Evolutionary conservation across 768 basidiomycete species (phyloP), one percentile per base, ranked within the genome.

Genomic region (Ephemerocybe angulata): DNA sequence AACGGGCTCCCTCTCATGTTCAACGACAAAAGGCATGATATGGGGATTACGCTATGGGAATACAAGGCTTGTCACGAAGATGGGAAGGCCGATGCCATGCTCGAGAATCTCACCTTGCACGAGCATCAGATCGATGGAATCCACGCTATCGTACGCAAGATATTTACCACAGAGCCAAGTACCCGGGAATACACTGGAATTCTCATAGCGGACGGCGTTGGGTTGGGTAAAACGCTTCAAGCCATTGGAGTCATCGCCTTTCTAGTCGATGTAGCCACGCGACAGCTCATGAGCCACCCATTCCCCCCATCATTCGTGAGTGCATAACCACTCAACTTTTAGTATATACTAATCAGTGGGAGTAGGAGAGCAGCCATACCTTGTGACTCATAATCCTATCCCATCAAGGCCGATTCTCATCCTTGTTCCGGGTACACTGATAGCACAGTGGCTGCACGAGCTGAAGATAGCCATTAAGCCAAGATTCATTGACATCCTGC

Each of bases 351-450:
- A n/a, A n/a, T n/a, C n/a, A n/a, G n/a, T n/a, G n/a, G n/a, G n/a
- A n/a, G n/a, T 27, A 65, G 62, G n/a, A 3, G 27, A 54, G 30
- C 21, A 25, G 4, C 60, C 59, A 1, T 63, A 42, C 42, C 56
- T 67, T 6, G 48, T 28, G 4, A 50, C 55, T 12, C 25, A 40
- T 2, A 40, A 28, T 17, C 12, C 1, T 8, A 28, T 66, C 10
- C 66, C 65, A 1, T 19, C 50, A n/a, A 50, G 28, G 1, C 56
- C 63, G 0, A 60, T 63, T 24, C 60, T 68, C 12, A 58, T 68
- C 11, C 15, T 68, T 19, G 62, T 64, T 3, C 67, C 67, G 4
- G 63, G 63, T 2, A 67, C 65, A 0, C 49, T 70, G 4, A 15
- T 61, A 1, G 46, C 10, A 0, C 69, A 70, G 35, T 70, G 69